Evolutionary conservation across 257 asterid species (phyloP).

Genomic region (Solanum virginianum): DNA sequence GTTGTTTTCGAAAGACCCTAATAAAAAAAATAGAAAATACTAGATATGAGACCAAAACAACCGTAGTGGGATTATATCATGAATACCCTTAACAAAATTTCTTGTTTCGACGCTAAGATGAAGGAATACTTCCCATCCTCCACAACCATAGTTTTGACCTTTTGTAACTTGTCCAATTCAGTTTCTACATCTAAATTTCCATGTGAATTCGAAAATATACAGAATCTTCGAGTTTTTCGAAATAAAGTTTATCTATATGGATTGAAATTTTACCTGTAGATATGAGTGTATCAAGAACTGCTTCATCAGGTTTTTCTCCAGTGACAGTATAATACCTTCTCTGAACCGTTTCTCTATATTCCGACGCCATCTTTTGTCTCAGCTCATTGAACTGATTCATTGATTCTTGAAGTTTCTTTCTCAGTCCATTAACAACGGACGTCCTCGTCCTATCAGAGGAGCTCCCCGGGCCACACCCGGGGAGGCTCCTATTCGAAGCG

Average conservation of each 20-base stretch:
- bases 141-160: background rate
- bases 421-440: conserved; percentile 27
- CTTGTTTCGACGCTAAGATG: background rate
- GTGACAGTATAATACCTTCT: conserved; percentile 31
- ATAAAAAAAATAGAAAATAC: too few relatives aligned
- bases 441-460: conserved; percentile 30
- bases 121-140: background rate
- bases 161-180: too few relatives aligned
- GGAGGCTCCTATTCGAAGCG: conserved; percentile 21
- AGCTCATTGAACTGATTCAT: conserved; percentile 32
- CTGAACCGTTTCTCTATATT: conserved; percentile 32
- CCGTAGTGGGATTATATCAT: too few relatives aligned
- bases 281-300: conserved; percentile 16
- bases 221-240: background rate
- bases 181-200: background rate
- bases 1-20: too few relatives aligned
- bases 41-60: too few relatives aligned
- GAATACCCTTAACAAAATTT: background rate
- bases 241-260: background rate
- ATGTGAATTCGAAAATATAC: background rate
- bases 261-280: background rate
- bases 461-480: conserved; percentile 36
- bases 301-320: conserved; percentile 32
- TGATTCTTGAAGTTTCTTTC: conserved; percentile 29
- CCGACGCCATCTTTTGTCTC: conserved; percentile 25